A percentile compares a stretch with the other conserved stretches of the same genome.
phyloP scores from a whole-genome alignment of 768 basidiomycete genomes.

The Mycena galericulata region DNA sequence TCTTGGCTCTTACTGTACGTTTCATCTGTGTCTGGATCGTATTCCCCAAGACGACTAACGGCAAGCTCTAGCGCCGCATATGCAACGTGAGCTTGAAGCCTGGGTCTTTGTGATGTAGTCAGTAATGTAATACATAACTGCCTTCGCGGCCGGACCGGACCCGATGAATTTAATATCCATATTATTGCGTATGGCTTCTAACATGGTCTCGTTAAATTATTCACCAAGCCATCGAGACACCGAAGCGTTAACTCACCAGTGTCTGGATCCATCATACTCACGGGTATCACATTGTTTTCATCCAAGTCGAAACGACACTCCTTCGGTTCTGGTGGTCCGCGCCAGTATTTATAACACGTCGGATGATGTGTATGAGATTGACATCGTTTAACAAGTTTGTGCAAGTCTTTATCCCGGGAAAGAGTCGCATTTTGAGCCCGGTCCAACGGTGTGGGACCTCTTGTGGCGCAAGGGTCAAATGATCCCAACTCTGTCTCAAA shows the following conservation, averaged over 20 bases:
- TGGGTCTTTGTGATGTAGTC: constrained; percentile 50
- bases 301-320: constrained; percentile 23
- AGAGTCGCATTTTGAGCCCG: not conserved
- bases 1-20: constrained; percentile 23
- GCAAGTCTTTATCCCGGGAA: not conserved
- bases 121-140: constrained; percentile 46
- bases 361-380: constrained; percentile 21
- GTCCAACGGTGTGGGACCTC: not conserved
- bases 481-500: not conserved
- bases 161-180: constrained; percentile 21
- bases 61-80: constrained; percentile 27
- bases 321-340: constrained; percentile 11
- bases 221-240: not conserved
- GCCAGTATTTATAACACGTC: constrained; percentile 33
- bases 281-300: not conserved
- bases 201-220: not conserved
- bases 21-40: constrained; percentile 2
- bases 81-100: constrained; percentile 33
- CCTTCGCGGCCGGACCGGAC: constrained; percentile 44
- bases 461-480: not conserved
- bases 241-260: not conserved
- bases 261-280: not conserved
- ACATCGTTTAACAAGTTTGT: constrained; percentile 16
- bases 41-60: constrained; percentile 30
- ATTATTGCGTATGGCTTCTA: too few relatives aligned